Evolutionary conservation across 805 yeast species (phyloP), one percentile per base, ranked within the genome.

Genomic region (Starmera pachycereana): DNA sequence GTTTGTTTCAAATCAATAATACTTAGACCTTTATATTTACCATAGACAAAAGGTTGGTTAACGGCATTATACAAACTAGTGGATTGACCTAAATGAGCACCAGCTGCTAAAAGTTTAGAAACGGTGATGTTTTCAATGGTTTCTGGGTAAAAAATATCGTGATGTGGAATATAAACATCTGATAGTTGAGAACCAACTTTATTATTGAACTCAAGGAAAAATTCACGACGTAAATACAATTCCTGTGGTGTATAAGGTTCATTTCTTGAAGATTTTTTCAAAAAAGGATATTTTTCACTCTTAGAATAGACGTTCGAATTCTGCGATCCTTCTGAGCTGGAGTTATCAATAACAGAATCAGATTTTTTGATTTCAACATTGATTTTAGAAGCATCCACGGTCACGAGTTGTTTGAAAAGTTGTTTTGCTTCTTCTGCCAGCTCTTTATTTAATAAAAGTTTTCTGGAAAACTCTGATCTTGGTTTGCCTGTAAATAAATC

Each of bases 21-120:
- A 59, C 88, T 95, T 42, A 92, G 71, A n/a, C 88, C 96, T 44
- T 86, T 80, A 53, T 92, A 87, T 47, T 74, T 81, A 40, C 97
- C 98, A 54, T 81, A 81, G 35, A 90, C 72, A 58, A 71, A 92
- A 10, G 94, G 89, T 60, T 88, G 90, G 38, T 89, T 85, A 25
- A 82, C 72, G 9, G 88, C 78, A 50, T 94, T 77, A 76, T 80
- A 82, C 45, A 81, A 66, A 4, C 81, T 68, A 30, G 76, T 81
- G n/a, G 95, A 73, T 51, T 90, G 97, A 27, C 98, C 98, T 49
- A 92, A 66, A 60, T 92, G 98, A 36, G 90, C 90, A 39, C 96
- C 97, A 0, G 97, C 86, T 4, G 96, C 90, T 60, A 90, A 59
- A 39, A 92, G 69, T 42, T 77, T 77, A 28, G 86, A 66, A 31